Conservation (phyloP, 1,284 basidiomycete genomes). For the Amylostereum areolatum region DNA sequence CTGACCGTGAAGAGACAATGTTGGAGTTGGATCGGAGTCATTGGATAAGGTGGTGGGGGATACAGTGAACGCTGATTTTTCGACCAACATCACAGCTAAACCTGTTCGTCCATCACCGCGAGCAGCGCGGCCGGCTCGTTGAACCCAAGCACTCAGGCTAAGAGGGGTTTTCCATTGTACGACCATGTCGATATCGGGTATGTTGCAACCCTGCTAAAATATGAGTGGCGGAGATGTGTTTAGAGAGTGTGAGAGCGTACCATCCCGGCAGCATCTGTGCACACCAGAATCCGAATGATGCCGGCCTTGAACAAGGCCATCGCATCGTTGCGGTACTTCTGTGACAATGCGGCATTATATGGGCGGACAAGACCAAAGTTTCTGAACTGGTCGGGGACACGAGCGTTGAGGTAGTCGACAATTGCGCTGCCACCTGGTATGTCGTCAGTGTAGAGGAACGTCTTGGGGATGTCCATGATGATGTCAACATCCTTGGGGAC, state of each 20-base stretch:
- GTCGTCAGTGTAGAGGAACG: slow-evolving; percentile 15
- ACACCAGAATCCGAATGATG: slow-evolving; percentile 13
- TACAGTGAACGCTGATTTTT: slow-evolving; percentile 10
- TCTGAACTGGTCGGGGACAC: neutral
- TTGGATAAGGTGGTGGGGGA: slow-evolving; percentile 1
- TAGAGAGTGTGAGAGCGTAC: slow-evolving; percentile 6
- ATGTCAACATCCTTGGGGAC: slow-evolving; percentile 20
- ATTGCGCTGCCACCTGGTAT: slow-evolving; percentile 13
- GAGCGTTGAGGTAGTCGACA: slow-evolving; percentile 9
- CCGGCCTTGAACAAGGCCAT: slow-evolving; percentile 12
- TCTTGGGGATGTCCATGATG: slow-evolving; percentile 1
- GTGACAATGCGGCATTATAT: slow-evolving; percentile 14
- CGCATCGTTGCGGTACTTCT: slow-evolving; percentile 7
- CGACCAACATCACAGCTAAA: slow-evolving; percentile 17
- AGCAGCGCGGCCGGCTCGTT: slow-evolving; percentile 19
- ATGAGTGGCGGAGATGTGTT: too few species aligned
- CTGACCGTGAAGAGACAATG: too few species aligned
- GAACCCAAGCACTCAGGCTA: slow-evolving; percentile 17
- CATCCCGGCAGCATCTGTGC: slow-evolving; percentile 19
- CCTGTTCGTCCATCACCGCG: slow-evolving; percentile 9
- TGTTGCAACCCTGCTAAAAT: slow-evolving; percentile 18
- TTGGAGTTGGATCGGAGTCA: neutral
- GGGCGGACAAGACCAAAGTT: slow-evolving; percentile 8
- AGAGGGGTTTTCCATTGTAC: slow-evolving; percentile 20
- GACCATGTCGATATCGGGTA: slow-evolving; percentile 18